Conservation (phyloP, 768 basidiomycete species). For the Phaeotremella fagi region DNA sequence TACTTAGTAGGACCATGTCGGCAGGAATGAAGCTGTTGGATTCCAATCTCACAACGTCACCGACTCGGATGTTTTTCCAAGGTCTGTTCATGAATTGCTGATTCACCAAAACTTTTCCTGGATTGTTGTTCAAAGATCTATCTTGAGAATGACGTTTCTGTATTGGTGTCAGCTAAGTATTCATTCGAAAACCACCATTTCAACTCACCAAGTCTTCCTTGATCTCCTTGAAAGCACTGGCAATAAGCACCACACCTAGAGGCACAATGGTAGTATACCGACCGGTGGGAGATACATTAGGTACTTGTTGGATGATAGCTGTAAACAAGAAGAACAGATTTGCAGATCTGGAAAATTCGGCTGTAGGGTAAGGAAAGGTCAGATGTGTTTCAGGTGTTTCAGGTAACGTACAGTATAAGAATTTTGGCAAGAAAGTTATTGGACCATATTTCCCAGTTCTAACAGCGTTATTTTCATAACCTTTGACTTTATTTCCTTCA, state of each 20-base stretch:
- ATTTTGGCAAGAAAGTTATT: slow-evolving; percentile 83
- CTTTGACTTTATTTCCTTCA: slow-evolving; percentile 51
- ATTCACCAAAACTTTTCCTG: slow-evolving; percentile 65
- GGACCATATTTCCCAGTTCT: slow-evolving; percentile 94
- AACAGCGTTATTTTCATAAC: slow-evolving; percentile 77
- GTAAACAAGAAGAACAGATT: slow-evolving; percentile 99
- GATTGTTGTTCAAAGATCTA: slow-evolving; percentile 77
- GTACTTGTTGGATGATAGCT: slow-evolving; percentile 94
- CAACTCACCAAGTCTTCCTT: slow-evolving; percentile 83
- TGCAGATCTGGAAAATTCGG: slow-evolving; percentile 98
- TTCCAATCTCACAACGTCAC: slow-evolving; percentile 86
- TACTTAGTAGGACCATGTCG: slow-evolving; percentile 78
- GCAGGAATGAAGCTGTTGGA: slow-evolving; percentile 94
- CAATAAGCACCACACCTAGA: slow-evolving; percentile 78
- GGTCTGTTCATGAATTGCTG: slow-evolving; percentile 63
- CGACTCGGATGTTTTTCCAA: slow-evolving; percentile 86
- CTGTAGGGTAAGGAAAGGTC: no score
- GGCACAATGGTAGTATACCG: slow-evolving; percentile 91
- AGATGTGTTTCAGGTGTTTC: no score
- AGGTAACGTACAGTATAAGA: slow-evolving; percentile 71
- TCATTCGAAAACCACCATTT: neutral
- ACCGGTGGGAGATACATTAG: slow-evolving; percentile 94
- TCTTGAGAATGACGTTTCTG: slow-evolving; percentile 94
- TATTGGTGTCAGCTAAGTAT: slow-evolving; percentile 8
- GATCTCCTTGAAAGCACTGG: slow-evolving; percentile 90